Base-by-base conservation (phyloP, 441 rosid genomes). In the Biscutella laevigata region DNA sequence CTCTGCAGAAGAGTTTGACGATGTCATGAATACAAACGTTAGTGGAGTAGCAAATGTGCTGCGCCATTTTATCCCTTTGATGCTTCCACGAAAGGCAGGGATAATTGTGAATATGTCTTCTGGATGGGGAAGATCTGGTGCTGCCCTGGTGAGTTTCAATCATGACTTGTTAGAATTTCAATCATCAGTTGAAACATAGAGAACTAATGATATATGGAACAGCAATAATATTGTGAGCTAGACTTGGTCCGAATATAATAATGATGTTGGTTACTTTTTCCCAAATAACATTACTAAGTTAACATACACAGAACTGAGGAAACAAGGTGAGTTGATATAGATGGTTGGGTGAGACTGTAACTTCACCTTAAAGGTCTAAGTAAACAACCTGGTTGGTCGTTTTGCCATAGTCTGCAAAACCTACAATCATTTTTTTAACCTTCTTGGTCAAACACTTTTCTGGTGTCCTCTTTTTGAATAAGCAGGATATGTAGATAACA, bases 41-140 rank as follows among this genome's bases (percentile, higher is more conserved):
- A 88, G 83, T 68, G 98, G 96, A 40, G 46, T 75, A 32, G 94
- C 87, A 12, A 91, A 88, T 61, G 73, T 91, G 65, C 47, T 91
- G 64, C 95, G 98, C 7, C 94, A 88, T 67, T 91, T 91, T 66
- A 81, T 91, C 39, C 98, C 96, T 40, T 62, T 79, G 59, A 85
- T 91, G 96, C 49, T 91, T 47, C 84, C 88, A 17, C 81, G 57
- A 28, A 78, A 78, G 76, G 90, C 61, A 55, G 98, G 96, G 61
- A 75, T 91, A 49, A 74, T 91, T 52, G 89, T 91, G 30, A 91
- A 91, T 57, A 67, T 82, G 77, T 91, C 98, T 62, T 88, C 98
- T 47, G 98, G 98, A 32, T 91, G 96, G 96, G 98, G 98, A 64
- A 67, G 96, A 71, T 88, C 96, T 12, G 96, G 91, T 40, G 95